Evolutionary conservation across 2,329 filamentous ascomycete genomes (phyloP).

Genomic region (Ophiobolus disseminans): DNA sequence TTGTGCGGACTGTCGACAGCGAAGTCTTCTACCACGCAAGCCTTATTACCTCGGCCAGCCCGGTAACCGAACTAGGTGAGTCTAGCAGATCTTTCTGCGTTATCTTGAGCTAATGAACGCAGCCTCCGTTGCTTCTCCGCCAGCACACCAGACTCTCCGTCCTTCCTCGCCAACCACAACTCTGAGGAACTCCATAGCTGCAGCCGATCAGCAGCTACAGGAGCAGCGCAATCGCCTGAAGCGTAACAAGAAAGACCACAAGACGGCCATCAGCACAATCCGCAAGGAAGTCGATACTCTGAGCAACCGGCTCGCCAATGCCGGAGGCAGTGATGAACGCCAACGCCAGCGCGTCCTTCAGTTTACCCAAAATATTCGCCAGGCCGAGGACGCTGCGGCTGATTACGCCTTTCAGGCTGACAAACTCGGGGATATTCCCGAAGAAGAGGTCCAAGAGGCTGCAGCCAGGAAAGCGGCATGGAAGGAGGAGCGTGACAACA

Average conservation of each 20-base stretch:
- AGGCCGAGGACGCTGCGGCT: slow-evolving; percentile 68
- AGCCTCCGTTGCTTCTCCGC: slow-evolving; percentile 51
- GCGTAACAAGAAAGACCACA: slow-evolving; percentile 76
- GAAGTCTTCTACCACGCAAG: slow-evolving; percentile 74
- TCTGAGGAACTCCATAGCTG: slow-evolving; percentile 76
- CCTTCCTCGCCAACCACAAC: slow-evolving; percentile 80
- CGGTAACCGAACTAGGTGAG: slow-evolving; percentile 65
- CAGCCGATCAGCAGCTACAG: slow-evolving; percentile 72
- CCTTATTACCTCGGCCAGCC: slow-evolving; percentile 70
- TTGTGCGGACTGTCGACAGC: slow-evolving; percentile 71
- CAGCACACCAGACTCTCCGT: slow-evolving; percentile 68
- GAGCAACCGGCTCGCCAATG: slow-evolving; percentile 67
- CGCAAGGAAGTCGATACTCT: slow-evolving; percentile 78
- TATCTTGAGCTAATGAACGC: slow-evolving; percentile 13
- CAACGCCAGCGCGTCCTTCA: slow-evolving; percentile 77
- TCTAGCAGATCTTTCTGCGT: background rate
- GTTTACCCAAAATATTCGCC: slow-evolving; percentile 75
- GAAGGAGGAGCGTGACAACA: slow-evolving; percentile 61
- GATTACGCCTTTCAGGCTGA: slow-evolving; percentile 67
- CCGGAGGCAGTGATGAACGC: slow-evolving; percentile 78
- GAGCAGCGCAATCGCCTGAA: slow-evolving; percentile 75
- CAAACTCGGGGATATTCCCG: slow-evolving; percentile 68
- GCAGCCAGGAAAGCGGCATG: slow-evolving; percentile 64
- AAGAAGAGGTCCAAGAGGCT: slow-evolving; percentile 66
- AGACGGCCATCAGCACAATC: slow-evolving; percentile 69